Evolutionary conservation across 208 protist species (phyloP), one percentile per base, ranked within the genome.

Genomic region (Acanthamoeba sp.): DNA sequence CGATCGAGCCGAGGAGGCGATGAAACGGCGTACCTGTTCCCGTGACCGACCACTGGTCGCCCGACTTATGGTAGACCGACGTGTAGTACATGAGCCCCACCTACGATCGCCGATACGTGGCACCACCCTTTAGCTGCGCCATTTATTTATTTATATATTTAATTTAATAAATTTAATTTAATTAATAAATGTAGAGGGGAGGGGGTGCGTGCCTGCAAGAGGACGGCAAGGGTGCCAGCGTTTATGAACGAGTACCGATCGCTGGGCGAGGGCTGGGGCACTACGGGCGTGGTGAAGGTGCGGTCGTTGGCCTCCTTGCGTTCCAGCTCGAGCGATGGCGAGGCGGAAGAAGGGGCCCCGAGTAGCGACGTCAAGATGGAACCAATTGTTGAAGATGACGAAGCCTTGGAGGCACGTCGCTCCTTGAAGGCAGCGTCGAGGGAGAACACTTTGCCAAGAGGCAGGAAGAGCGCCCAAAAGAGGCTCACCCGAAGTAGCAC

Each of bases 51-150:
- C 91, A 94, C 40, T 73, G 38, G n/a, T 89, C 55, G 69, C 91
- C 50, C 4, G 76, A 57, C 40, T 94, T 94, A 59, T 90, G 78
- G 57, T 90, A 89, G 52, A 94, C 91, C 14, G 91, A 94, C 20
- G 76, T 90, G 40, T 90, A 50, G 78, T 94, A 94, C 91, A 94
- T 94, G 22, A 94, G 9, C 32, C n/a, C 40, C 29, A 94, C 48
- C n/a, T 94, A 64, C 38, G 84, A 2, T 12, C n/a, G n/a, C n/a
- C n/a, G n/a, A n/a, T n/a, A n/a, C n/a, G n/a, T n/a, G n/a, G n/a
- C n/a, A n/a, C n/a, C n/a, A n/a, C n/a, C n/a, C n/a, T n/a, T n/a
- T n/a, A n/a, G n/a, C n/a, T n/a, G n/a, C n/a, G n/a, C n/a, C n/a
- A n/a, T n/a, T n/a, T n/a, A n/a, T n/a, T n/a, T n/a, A n/a, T n/a